Percentiles rank a stretch among this genome's conserved stretches.
phyloP scores from a whole-genome alignment of 164 flowering plant species.

The Macadamia tetraphylla region DNA sequence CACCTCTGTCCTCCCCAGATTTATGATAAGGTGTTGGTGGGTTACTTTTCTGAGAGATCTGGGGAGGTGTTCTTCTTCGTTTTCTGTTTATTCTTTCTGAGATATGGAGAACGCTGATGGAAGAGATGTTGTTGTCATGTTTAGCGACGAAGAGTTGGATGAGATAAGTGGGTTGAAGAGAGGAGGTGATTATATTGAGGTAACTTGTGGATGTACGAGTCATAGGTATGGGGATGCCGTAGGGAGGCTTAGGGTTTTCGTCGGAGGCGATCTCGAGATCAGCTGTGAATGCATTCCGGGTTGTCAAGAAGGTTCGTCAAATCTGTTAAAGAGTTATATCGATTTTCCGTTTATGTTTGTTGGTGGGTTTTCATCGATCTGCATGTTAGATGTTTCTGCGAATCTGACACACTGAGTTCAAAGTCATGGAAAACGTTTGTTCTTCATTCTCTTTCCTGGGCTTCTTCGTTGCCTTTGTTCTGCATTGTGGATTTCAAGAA shows the following conservation, averaged over 20 bases:
- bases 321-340: slow-evolving; percentile 10
- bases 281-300: slow-evolving; percentile 86
- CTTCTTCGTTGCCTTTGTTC: background rate
- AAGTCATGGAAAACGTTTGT: background rate
- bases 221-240: slow-evolving; percentile 84
- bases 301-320: slow-evolving; percentile 40
- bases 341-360: background rate
- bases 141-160: slow-evolving; percentile 64
- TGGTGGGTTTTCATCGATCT: slow-evolving; percentile 13
- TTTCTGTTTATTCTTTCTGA: slow-evolving; percentile 1
- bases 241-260: slow-evolving; percentile 80
- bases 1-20: slow-evolving; percentile 1
- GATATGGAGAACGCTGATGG: slow-evolving; percentile 36
- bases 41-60: slow-evolving; percentile 9
- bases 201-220: slow-evolving; percentile 87
- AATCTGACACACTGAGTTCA: background rate
- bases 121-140: slow-evolving; percentile 41
- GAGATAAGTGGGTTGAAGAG: slow-evolving; percentile 67
- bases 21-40: slow-evolving; percentile 10
- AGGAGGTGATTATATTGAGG: slow-evolving; percentile 54
- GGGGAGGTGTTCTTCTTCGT: slow-evolving; percentile 1
- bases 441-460: background rate
- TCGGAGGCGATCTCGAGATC: slow-evolving; percentile 66
- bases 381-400: slow-evolving; percentile 16
- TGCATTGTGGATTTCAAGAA: slow-evolving; percentile 13